Conservation (phyloP, 768 basidiomycete species). For the Boletus bicolor region DNA sequence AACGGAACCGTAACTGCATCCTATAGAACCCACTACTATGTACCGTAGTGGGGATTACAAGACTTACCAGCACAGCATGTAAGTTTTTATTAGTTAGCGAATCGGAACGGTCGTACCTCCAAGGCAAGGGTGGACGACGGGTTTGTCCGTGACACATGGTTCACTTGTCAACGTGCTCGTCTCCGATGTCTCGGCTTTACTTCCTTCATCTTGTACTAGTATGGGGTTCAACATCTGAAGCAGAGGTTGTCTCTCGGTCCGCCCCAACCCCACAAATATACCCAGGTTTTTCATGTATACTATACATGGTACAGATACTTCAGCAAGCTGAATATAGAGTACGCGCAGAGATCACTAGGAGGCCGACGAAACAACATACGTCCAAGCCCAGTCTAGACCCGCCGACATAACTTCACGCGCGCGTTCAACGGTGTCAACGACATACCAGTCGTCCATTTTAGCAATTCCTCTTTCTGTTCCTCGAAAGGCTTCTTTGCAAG, state of each 20-base stretch:
- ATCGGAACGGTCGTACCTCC: conserved; percentile 1
- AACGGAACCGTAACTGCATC: too few relatives aligned
- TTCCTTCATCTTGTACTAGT: background rate
- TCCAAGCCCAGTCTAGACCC: background rate
- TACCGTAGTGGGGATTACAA: too few relatives aligned
- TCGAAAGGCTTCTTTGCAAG: conserved; percentile 27
- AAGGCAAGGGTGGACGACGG: background rate
- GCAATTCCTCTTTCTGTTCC: conserved; percentile 33
- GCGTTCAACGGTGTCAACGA: conserved; percentile 35
- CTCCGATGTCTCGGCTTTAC: too few relatives aligned
- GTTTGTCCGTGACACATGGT: background rate
- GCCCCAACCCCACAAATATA: background rate
- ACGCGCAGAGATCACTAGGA: background rate
- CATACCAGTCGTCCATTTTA: conserved; percentile 37
- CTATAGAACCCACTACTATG: too few relatives aligned
- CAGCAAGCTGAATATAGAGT: background rate
- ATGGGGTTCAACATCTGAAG: background rate
- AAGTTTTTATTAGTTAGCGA: conserved; percentile 2
- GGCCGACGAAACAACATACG: background rate
- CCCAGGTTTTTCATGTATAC: background rate
- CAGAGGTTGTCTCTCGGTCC: background rate
- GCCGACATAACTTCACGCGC: conserved; percentile 22
- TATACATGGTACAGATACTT: background rate
- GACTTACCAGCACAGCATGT: too few relatives aligned
- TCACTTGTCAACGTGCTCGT: background rate